Conservation (phyloP, 2,329 filamentous ascomycete genomes). For the Alternaria metachromatica region DNA sequence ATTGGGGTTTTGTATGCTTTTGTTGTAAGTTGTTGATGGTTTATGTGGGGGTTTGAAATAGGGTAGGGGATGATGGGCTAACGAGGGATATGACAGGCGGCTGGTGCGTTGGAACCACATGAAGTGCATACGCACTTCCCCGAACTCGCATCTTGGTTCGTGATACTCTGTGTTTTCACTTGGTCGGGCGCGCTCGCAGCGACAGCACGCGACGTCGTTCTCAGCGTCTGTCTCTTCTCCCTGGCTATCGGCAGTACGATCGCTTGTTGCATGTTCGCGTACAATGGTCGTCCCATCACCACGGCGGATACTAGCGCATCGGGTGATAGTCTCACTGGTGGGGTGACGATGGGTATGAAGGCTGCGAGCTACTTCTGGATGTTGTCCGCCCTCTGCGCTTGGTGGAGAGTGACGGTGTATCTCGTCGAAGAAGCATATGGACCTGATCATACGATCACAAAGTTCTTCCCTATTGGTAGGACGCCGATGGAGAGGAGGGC, state of each 20-base stretch:
- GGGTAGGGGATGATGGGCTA: not conserved
- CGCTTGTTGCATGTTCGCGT: not conserved
- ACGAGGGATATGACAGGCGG: not conserved
- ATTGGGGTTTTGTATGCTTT: not conserved
- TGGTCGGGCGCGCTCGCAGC: not conserved
- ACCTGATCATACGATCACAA: not conserved
- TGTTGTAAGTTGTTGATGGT: not conserved
- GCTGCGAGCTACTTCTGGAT: not conserved
- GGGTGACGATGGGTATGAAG: not conserved
- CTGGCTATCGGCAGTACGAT: not conserved
- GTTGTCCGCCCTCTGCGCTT: not conserved
- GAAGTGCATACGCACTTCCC: not conserved
- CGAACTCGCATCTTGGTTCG: not conserved
- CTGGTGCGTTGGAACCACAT: not conserved
- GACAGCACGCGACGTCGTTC: not conserved
- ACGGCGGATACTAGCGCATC: not conserved
- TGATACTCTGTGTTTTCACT: not conserved
- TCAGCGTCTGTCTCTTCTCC: not conserved
- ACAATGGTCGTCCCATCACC: not conserved
- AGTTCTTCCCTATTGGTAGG: slow-evolving; percentile 11
- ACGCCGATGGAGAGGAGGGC: slow-evolving; percentile 12
- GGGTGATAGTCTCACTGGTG: not conserved
- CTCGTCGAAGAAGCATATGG: slow-evolving; percentile 5
- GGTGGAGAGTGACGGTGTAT: not conserved
- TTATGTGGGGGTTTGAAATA: not conserved